A percentile compares a stretch with the other conserved stretches of the same genome.
Conservation (phyloP, 1,284 basidiomycete genomes). For the Naganishia sp. region DNA sequence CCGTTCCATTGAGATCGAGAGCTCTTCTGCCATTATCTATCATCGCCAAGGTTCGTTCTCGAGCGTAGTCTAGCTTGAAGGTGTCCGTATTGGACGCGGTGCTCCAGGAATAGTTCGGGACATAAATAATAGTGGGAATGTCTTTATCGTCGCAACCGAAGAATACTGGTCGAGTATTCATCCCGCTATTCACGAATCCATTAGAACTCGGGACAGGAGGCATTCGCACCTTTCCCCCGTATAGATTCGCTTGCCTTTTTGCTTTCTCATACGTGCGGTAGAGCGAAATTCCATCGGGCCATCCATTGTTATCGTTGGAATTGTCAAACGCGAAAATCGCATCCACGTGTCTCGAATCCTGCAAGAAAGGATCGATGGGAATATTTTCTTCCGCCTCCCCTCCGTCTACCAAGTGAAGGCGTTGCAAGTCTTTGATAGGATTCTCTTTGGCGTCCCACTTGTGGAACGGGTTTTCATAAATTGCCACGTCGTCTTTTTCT, state of each 20-base stretch:
- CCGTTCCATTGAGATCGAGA: constrained; percentile 47
- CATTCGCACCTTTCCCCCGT: constrained; percentile 47
- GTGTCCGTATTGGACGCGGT: constrained; percentile 50
- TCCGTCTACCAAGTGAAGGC: constrained; percentile 56
- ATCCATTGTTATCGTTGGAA: constrained; percentile 57
- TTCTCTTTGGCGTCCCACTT: constrained; percentile 46
- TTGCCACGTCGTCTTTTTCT: constrained; percentile 54
- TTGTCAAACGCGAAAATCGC: constrained; percentile 59
- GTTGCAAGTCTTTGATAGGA: constrained; percentile 40
- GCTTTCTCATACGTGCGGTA: constrained; percentile 44
- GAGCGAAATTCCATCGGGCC: constrained; percentile 58
- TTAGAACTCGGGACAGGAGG: constrained; percentile 54
- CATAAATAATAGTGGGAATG: constrained; percentile 54
- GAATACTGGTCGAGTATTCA: constrained; percentile 58
- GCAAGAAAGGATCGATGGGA: constrained; percentile 58
- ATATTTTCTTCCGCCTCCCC: constrained; percentile 57
- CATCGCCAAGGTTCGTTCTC: constrained; percentile 42
- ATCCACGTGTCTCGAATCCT: constrained; percentile 57
- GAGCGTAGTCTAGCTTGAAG: constrained; percentile 52
- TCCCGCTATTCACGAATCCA: constrained; percentile 58
- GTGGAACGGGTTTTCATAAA: constrained; percentile 54
- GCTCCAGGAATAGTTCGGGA: constrained; percentile 56
- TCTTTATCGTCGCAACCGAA: constrained; percentile 54
- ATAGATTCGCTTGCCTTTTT: constrained; percentile 39
- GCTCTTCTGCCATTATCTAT: constrained; percentile 44